These are phyloP conservation scores for Hymenotorrendiella dingleyae DNA, from an alignment of 2,329 filamentous ascomycete species.

Conservation along the genomic window DNA sequence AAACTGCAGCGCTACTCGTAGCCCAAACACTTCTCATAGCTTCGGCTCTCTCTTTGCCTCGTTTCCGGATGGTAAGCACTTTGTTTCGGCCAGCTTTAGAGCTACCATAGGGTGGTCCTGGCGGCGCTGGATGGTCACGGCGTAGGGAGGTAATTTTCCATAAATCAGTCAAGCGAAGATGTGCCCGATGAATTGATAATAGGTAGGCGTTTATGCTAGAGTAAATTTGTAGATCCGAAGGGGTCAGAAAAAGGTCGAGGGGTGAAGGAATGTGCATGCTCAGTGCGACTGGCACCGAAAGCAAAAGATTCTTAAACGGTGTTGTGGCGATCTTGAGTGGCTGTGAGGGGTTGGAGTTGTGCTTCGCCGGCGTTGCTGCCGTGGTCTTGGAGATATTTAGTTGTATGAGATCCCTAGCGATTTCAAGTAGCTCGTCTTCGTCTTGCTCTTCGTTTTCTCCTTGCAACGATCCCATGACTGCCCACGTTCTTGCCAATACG, in stretches of 20 bases:
- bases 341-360: constrained; percentile 13
- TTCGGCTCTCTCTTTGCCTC: constrained; percentile 56
- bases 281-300: constrained; percentile 69
- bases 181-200: constrained; percentile 75
- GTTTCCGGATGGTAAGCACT: constrained; percentile 55
- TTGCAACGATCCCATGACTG: constrained; percentile 69
- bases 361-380: constrained; percentile 33
- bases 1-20: constrained; percentile 78
- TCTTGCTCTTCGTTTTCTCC: constrained; percentile 65
- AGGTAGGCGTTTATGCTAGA: constrained; percentile 84
- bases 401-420: constrained; percentile 70
- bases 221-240: constrained; percentile 71
- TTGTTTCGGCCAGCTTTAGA: constrained; percentile 54
- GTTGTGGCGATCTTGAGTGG: constrained; percentile 31
- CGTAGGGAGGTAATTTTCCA: constrained; percentile 82
- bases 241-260: constrained; percentile 78
- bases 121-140: constrained; percentile 68
- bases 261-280: constrained; percentile 70
- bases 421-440: constrained; percentile 69
- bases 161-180: constrained; percentile 75
- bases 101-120: constrained; percentile 56
- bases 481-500: constrained; percentile 72
- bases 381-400: constrained; percentile 53
- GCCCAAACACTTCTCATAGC: constrained; percentile 84
- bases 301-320: constrained; percentile 73